phyloP scores from a whole-genome alignment of 345 rosid species.

The Citrus reticulata region DNA sequence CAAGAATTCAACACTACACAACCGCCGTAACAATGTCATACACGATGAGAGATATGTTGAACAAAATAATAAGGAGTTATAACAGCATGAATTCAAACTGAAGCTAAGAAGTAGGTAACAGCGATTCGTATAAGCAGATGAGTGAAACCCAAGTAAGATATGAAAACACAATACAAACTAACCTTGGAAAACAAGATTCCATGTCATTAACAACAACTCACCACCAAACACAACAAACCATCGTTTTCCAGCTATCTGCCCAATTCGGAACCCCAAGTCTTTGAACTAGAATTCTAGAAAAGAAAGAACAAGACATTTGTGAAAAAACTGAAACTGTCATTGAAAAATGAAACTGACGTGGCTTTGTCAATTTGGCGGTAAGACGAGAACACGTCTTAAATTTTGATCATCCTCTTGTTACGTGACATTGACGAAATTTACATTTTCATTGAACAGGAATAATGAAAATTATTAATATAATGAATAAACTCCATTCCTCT shows the following conservation, averaged over 20 bases:
- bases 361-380: slow-evolving; percentile 5
- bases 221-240: slow-evolving; percentile 50
- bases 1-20: neutral
- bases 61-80: slow-evolving; percentile 13
- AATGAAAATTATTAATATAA: neutral
- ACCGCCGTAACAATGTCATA: neutral
- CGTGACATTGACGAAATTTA: neutral
- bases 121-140: slow-evolving; percentile 25
- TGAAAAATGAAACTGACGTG: neutral
- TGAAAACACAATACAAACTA: slow-evolving; percentile 29
- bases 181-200: slow-evolving; percentile 41
- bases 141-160: slow-evolving; percentile 58
- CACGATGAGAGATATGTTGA: slow-evolving; percentile 10
- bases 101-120: slow-evolving; percentile 50
- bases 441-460: neutral
- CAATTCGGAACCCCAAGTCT: neutral
- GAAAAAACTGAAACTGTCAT: neutral
- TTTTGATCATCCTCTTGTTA: neutral
- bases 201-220: slow-evolving; percentile 37
- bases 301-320: neutral
- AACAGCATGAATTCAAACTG: slow-evolving; percentile 38
- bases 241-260: slow-evolving; percentile 26
- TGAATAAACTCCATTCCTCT: neutral
- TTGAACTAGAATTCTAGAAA: too few relatives aligned
- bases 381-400: neutral